These are phyloP conservation scores for Cryphonectria nitschkei DNA, from an alignment of 2,329 filamentous ascomycete genomes.

Conservation along the genomic window DNA sequence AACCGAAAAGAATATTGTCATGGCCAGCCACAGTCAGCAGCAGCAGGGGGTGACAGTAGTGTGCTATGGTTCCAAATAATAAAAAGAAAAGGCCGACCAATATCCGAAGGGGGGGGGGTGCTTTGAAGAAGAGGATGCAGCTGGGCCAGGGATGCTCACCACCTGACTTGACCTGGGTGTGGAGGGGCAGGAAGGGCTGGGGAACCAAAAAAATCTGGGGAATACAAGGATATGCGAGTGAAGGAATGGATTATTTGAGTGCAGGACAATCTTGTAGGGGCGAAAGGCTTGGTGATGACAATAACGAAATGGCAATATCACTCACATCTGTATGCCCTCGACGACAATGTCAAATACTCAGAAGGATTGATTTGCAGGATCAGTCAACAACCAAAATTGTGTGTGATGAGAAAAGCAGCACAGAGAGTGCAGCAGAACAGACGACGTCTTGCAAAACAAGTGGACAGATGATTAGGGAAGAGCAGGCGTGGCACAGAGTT, in stretches of 20 bases:
- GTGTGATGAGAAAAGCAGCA: slow-evolving; percentile 1
- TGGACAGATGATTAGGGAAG: not conserved
- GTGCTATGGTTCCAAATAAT: not conserved
- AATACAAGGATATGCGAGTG: not conserved
- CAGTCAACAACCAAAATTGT: not conserved
- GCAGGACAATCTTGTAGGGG: not conserved
- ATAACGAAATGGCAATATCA: not conserved
- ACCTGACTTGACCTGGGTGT: not conserved
- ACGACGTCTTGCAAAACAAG: slow-evolving; percentile 2
- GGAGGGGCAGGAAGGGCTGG: not conserved
- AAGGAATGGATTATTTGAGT: not conserved
- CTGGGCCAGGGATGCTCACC: not conserved
- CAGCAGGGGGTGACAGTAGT: no score
- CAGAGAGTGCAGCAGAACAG: slow-evolving; percentile 9
- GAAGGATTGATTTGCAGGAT: not conserved
- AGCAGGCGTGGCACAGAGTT: not conserved
- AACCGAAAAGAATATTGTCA: not conserved
- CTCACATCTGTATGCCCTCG: not conserved
- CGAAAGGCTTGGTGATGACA: not conserved
- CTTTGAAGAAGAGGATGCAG: no score
- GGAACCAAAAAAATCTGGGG: not conserved
- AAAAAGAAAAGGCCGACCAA: not conserved
- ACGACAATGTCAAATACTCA: not conserved
- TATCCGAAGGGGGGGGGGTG: not conserved
- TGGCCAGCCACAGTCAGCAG: not conserved